phyloP scores from a whole-genome alignment of 2,329 filamentous ascomycete genomes.

The Fusarium nygamai region DNA sequence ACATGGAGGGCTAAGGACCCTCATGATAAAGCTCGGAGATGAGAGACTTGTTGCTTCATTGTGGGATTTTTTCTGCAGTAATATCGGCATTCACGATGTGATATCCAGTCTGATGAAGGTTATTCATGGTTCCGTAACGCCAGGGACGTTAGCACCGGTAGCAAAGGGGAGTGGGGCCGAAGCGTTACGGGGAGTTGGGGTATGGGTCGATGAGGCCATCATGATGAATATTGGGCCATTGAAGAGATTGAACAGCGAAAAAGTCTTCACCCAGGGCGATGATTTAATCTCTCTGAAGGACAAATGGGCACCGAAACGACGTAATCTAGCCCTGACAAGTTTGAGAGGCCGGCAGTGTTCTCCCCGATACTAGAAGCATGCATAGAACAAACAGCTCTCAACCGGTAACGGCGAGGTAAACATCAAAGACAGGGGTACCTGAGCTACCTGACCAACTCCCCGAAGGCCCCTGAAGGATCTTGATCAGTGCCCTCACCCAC shows the following conservation, averaged over 20 bases:
- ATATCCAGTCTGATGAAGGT: not conserved
- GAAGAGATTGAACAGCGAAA: not conserved
- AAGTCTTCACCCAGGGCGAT: too few relatives aligned
- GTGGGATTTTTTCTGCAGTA: not conserved
- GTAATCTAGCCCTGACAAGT: not conserved
- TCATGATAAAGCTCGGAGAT: not conserved
- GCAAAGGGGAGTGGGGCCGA: conserved; percentile 24
- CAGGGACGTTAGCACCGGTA: conserved; percentile 14
- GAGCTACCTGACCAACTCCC: conserved; percentile 22
- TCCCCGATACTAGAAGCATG: conserved; percentile 25
- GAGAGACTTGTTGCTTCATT: not conserved
- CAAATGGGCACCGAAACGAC: not conserved
- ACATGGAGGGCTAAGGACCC: not conserved
- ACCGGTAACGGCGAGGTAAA: not conserved
- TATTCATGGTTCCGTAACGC: not conserved
- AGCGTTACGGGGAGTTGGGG: conserved; percentile 27
- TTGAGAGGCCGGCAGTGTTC: not conserved
- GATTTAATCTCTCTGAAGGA: not conserved
- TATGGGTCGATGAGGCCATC: conserved; percentile 22
- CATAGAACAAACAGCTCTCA: conserved; percentile 18
- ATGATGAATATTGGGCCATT: conserved; percentile 4
- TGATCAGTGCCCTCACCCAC: not conserved
- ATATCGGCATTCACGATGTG: not conserved
- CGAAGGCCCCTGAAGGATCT: conserved; percentile 8
- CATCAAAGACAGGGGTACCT: not conserved